Conservation (phyloP, 306 rosid genomes). For the Lathyrus oleraceus region DNA sequence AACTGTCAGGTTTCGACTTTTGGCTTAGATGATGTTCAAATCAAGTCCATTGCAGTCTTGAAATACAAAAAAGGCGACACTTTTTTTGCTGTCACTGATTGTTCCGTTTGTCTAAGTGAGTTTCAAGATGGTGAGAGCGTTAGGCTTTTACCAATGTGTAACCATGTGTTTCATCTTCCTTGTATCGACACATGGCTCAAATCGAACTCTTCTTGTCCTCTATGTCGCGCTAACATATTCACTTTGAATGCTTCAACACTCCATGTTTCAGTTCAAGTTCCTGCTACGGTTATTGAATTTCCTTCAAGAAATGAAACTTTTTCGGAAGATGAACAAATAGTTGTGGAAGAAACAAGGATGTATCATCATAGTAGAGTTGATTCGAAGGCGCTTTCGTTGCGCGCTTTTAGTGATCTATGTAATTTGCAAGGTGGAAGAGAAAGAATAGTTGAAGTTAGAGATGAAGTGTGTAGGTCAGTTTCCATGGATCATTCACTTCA, state of each 20-base stretch:
- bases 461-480: constrained; percentile 55
- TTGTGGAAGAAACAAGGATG: constrained; percentile 2
- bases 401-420: constrained; percentile 60
- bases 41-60: constrained; percentile 58
- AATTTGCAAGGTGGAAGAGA: constrained; percentile 32
- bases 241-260: constrained; percentile 21
- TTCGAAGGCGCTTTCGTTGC: constrained; percentile 37
- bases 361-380: background rate
- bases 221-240: constrained; percentile 67
- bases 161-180: constrained; percentile 75
- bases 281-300: constrained; percentile 6
- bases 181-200: constrained; percentile 89
- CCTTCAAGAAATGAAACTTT: constrained; percentile 24
- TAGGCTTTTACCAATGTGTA: constrained; percentile 74
- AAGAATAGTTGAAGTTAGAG: constrained; percentile 61
- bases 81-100: constrained; percentile 54
- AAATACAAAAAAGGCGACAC: constrained; percentile 62
- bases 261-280: constrained; percentile 6
- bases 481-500: constrained; percentile 66
- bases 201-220: constrained; percentile 73
- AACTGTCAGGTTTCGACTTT: constrained; percentile 24
- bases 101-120: constrained; percentile 83
- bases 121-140: constrained; percentile 67
- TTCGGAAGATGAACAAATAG: constrained; percentile 29
- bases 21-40: constrained; percentile 71